Evolutionary conservation across 1,284 basidiomycete species (phyloP), one percentile per base, ranked within the genome.

Genomic region (Malassezia caprae): DNA sequence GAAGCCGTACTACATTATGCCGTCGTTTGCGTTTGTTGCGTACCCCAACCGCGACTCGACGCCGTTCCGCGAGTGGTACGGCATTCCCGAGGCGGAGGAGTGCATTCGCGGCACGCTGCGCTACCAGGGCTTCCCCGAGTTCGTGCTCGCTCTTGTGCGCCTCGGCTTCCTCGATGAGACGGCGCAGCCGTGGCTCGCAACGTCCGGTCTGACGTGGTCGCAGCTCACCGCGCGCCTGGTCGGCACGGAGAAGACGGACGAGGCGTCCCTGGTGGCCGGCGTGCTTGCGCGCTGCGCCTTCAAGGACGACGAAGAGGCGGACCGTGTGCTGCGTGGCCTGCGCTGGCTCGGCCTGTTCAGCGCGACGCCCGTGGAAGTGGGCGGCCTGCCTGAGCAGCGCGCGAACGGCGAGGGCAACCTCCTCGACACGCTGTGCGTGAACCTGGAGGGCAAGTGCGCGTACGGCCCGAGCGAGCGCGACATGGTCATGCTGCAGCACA

Each of bases 41-140:
- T 99, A 98, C 80, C 91, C 93, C 56, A 98, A 99, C 81, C 84
- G 94, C 34, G 87, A 99, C 79, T 93, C 89, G 23, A 83, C 84
- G 12, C 85, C 87, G 6, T 98, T 93, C 83, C 81, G 81, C 2
- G 77, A 80, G 28, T 82, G 81, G 75, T 99, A 99, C 80, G 79
- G 82, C 67, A 94, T 99, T 65, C 88, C 88, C 15, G 93, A 98
- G 77, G 88, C 88, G 15, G 83, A 96, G 78, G 93, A 89, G 10
- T 81, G 93, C 56, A 81, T 96, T 56, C 83, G 94, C 44, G 93
- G 94, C 42, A 98, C 94, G 7, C 79, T 98, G 75, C 82, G 94
- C 71, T 98, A 93, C 80, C 88, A 91, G 75, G 91, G 91, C 58
- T 96, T 96, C 88, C 90, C 90, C n/a, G 86, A 88, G 77, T 94